Conservation (phyloP, 305 asterid species). For the Solanum hybrid region DNA sequence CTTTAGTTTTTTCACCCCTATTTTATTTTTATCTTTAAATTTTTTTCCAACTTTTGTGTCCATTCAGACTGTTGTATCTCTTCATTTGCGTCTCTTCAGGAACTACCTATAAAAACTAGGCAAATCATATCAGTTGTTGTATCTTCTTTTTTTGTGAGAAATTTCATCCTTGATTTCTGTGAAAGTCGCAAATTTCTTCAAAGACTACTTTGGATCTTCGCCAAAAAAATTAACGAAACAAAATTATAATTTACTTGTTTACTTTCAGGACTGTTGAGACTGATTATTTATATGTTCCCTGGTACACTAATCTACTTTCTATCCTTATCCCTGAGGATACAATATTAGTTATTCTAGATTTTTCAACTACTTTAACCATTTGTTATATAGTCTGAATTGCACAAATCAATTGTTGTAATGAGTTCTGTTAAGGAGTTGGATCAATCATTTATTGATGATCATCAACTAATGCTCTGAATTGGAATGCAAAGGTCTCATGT, state of each 20-base stretch:
- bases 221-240: not conserved
- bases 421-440: not conserved
- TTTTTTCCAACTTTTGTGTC: not conserved
- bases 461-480: too few species aligned
- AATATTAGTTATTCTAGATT: too few species aligned
- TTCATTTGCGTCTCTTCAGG: not conserved
- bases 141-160: too few species aligned
- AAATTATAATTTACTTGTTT: not conserved
- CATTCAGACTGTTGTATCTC: not conserved
- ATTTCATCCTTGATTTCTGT: not conserved
- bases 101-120: not conserved
- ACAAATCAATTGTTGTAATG: not conserved
- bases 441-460: too few species aligned
- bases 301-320: not conserved
- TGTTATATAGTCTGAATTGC: not conserved
- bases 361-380: not conserved
- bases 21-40: not conserved
- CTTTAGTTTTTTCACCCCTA: not conserved
- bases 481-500: too few species aligned
- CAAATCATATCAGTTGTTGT: not conserved
- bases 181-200: not conserved
- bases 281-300: not conserved
- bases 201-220: not conserved
- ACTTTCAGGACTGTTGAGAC: not conserved
- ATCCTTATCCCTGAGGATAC: too few species aligned